These are phyloP conservation scores for Penstemon barbatus DNA, from an alignment of 257 asterid genomes.

Conservation along the genomic window DNA sequence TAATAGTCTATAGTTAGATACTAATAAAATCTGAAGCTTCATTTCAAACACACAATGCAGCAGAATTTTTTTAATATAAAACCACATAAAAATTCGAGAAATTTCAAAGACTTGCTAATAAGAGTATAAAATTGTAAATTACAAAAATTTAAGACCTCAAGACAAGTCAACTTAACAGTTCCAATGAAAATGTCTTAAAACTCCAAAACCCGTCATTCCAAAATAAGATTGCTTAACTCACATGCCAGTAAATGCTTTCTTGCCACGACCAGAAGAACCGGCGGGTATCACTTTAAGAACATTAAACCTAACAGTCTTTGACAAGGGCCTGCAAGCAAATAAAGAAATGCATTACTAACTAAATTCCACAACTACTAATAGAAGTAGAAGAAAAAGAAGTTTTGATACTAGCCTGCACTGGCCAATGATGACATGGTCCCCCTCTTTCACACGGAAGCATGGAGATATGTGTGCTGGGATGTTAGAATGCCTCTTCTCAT, in stretches of 20 bases:
- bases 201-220: constrained; percentile 4
- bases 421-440: constrained; percentile 74
- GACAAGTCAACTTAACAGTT: constrained; percentile 13
- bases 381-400: neutral
- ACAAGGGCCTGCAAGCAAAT: constrained; percentile 62
- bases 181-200: constrained; percentile 25
- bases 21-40: too few species aligned
- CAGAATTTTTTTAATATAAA: neutral
- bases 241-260: constrained; percentile 82
- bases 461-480: constrained; percentile 86
- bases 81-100: neutral
- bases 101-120: neutral
- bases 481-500: constrained; percentile 84
- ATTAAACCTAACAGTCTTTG: constrained; percentile 80
- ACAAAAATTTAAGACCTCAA: constrained; percentile 25
- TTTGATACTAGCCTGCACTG: constrained; percentile 67
- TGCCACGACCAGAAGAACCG: constrained; percentile 80
- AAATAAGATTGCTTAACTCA: constrained; percentile 34
- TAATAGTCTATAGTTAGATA: too few species aligned
- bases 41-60: too few species aligned
- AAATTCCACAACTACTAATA: neutral
- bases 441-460: constrained; percentile 86
- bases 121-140: constrained; percentile 2
- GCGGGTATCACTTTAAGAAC: constrained; percentile 84
- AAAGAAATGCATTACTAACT: neutral